Percentiles rank a stretch among this genome's conserved stretches.
Conservation (phyloP, 768 basidiomycete species). For the Podaxis rugospora region DNA sequence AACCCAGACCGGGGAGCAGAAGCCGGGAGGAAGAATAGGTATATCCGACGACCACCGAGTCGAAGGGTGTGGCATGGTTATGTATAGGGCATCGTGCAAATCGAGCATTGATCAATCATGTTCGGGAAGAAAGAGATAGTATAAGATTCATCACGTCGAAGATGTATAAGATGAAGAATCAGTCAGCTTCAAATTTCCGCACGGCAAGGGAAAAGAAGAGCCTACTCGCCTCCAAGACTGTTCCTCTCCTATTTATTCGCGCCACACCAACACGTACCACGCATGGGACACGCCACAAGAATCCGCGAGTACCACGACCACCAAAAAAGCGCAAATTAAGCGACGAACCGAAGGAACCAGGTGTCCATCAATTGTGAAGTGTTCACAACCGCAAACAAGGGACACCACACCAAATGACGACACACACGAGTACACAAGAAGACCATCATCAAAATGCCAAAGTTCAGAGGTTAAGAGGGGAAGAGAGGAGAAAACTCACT, state of each 20-base stretch:
- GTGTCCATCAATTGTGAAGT: neutral
- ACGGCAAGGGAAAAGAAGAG: neutral
- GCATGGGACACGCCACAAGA: neutral
- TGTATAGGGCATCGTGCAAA: neutral
- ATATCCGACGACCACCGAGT: too few relatives aligned
- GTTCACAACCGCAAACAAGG: neutral
- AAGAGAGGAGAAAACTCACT: slow-evolving; percentile 39
- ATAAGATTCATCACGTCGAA: neutral
- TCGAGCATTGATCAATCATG: neutral
- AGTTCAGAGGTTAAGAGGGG: neutral
- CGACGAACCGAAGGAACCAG: neutral
- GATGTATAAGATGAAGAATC: neutral
- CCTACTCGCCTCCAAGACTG: slow-evolving; percentile 67
- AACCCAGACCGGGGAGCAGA: neutral
- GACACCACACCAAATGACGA: neutral
- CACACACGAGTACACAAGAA: neutral
- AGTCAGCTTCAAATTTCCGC: neutral
- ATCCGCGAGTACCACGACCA: neutral
- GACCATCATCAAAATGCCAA: neutral
- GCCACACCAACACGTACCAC: neutral
- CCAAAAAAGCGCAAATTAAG: neutral
- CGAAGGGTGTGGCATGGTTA: too few relatives aligned
- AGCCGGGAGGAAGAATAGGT: neutral
- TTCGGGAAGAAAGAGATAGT: neutral
- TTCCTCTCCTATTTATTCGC: slow-evolving; percentile 62